A percentile compares a stretch with the other conserved stretches of the same genome.
These are phyloP conservation scores for Afroboletus lepidellus DNA, from an alignment of 1,284 basidiomycete species.

Conservation along the genomic window DNA sequence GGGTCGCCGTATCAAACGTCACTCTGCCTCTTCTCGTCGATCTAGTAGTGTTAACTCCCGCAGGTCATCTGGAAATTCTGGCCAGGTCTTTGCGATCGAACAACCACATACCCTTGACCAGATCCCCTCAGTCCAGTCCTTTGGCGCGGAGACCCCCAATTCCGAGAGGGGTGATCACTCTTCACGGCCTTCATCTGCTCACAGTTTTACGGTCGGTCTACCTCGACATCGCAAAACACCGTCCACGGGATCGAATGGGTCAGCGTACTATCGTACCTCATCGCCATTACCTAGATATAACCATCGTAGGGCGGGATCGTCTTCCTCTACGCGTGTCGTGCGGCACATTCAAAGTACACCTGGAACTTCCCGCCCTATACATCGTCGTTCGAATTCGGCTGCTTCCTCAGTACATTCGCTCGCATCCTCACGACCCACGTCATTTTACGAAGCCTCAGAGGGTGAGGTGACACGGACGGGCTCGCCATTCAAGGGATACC, in stretches of 20 bases:
- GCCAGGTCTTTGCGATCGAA: constrained; percentile 57
- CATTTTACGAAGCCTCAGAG: constrained; percentile 73
- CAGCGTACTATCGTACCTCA: constrained; percentile 56
- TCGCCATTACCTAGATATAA: constrained; percentile 65
- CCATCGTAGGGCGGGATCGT: constrained; percentile 70
- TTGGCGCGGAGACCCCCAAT: constrained; percentile 74
- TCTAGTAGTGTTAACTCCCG: constrained; percentile 82
- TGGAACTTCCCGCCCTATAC: constrained; percentile 38
- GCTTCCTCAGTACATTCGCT: constrained; percentile 73
- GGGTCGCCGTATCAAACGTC: constrained; percentile 56
- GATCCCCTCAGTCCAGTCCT: constrained; percentile 57
- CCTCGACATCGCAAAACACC: constrained; percentile 68
- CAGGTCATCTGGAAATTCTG: constrained; percentile 67
- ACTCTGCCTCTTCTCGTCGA: constrained; percentile 68
- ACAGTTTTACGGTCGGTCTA: constrained; percentile 55
- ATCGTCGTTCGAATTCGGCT: constrained; percentile 68
- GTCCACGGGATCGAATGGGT: constrained; percentile 71
- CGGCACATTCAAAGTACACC: constrained; percentile 52
- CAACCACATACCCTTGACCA: constrained; percentile 49
- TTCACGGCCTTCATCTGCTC: constrained; percentile 73
- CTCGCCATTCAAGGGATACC: constrained; percentile 49
- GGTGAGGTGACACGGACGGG: constrained; percentile 52
- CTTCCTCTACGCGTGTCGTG: constrained; percentile 75
- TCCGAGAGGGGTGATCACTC: constrained; percentile 73
- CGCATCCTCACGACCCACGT: constrained; percentile 68